Evolutionary conservation across 2,329 filamentous ascomycete genomes (phyloP), one percentile per base, ranked within the genome.

Genomic region (Colletotrichum sojae): DNA sequence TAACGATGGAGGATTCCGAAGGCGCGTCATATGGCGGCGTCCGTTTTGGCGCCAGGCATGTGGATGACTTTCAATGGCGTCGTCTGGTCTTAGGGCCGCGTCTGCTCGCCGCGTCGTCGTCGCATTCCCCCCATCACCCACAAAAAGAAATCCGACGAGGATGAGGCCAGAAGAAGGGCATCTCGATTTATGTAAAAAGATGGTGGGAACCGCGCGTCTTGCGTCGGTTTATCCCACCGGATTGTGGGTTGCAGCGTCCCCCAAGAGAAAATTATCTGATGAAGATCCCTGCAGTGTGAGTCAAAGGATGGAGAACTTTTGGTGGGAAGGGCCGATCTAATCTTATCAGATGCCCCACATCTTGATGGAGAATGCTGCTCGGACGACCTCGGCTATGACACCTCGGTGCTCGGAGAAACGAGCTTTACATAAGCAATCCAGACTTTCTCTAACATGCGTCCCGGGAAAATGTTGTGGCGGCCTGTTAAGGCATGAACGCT

Each of bases 261-360:
- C 12, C 22, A 15, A 56, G 60, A 56, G 51, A 36, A 46, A 54
- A 61, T 69, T 69, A 67, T 69, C 67, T 67, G 67, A 69, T 69
- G 52, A n/a, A 46, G 27, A 69, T 57, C 67, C 67, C 55, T 69
- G 67, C 22, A 25, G 43, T 61, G 45, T 69, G 67, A 69, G 67
- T 69, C 67, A 67, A 60, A 66, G 43, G 55, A 69, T 59, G 56
- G 62, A 45, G 51, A 56, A 43, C 45, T 46, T 52, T 56, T 36
- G 13, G 62, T 36, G 62, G 55, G 67, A 69, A 67, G 56, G 25
- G 48, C 62, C 63, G 67, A 69, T 69, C 62, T 69, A 69, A 69
- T 69, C 67, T 69, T 69, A 69, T 69, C 67, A 61, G 67, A 69
- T 69, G 67, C 63, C 67, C 67, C 67, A 69, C 16, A 45, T 31